Evolutionary conservation across 805 yeast genomes (phyloP).

Genomic region (Brettanomyces anomalus): DNA sequence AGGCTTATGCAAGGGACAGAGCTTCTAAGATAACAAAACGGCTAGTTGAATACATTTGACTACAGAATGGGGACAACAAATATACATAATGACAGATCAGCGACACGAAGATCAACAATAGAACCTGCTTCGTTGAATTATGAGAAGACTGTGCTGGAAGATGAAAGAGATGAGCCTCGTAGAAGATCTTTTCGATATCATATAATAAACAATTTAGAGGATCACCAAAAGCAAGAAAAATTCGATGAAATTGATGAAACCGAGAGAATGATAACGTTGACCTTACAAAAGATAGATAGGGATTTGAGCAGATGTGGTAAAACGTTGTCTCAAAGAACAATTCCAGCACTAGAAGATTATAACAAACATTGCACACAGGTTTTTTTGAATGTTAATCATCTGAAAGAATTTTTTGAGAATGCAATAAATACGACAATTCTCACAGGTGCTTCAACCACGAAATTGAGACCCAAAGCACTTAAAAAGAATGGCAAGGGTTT

Average conservation of each 20-base stretch:
- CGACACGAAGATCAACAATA: no score
- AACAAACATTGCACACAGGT: slow-evolving; percentile 48
- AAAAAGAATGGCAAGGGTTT: neutral
- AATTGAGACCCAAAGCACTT: neutral
- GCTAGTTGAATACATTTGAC: no score
- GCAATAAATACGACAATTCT: slow-evolving; percentile 25
- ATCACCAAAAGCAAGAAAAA: slow-evolving; percentile 7
- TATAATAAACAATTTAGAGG: slow-evolving; percentile 9
- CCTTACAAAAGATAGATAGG: slow-evolving; percentile 70
- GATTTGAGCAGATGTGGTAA: slow-evolving; percentile 62
- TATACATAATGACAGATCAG: no score
- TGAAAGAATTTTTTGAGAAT: slow-evolving; percentile 68
- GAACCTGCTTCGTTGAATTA: no score
- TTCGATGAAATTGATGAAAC: slow-evolving; percentile 47
- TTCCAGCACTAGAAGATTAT: slow-evolving; percentile 60
- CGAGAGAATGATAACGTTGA: slow-evolving; percentile 72
- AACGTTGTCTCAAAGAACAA: slow-evolving; percentile 54
- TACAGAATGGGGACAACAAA: no score
- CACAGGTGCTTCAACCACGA: slow-evolving; percentile 7
- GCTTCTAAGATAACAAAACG: no score
- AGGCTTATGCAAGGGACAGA: no score
- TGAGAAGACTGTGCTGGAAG: slow-evolving; percentile 1
- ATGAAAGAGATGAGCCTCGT: slow-evolving; percentile 11
- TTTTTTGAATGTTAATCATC: slow-evolving; percentile 60
- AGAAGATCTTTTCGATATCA: slow-evolving; percentile 24